Evolutionary conservation across 768 basidiomycete genomes (phyloP), one percentile per base, ranked within the genome.

Genomic region (Suillus clintonianus): DNA sequence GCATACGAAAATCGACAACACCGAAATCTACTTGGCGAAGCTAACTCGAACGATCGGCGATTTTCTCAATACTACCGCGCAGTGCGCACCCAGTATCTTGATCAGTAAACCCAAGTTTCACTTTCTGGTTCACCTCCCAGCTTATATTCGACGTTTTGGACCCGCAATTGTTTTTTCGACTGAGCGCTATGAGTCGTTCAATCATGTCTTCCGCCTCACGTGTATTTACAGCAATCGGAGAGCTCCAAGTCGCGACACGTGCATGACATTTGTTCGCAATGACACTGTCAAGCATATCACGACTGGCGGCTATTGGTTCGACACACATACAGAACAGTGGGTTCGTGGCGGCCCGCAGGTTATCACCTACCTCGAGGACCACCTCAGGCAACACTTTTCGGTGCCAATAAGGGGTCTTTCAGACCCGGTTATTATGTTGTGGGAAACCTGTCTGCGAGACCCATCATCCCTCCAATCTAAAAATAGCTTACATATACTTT

Each of bases 141-240:
- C 45, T 5, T 66, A 60, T 45, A 81, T 78, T 15, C 64, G 63
- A 5, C 60, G 70, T 0, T 76, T 74, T 69, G 79, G 81, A 11
- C 80, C 78, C 0, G 64, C 70, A 0, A 68, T 80, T n/a, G 56
- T 69, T 0, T 74, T 66, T 43, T 71, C 79, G 0, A 82, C 79
- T 0, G 81, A 83, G 64, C 60, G 69, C 0, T 81, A 73, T 59
- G 80, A 83, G 60, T 71, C 68, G 30, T 82, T 65, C 64, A 82
- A 83, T 64, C 74, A 71, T 11, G 67, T 83, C 17, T 81, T 82
- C 57, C 71, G 77, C 0, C 22, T 73, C 3, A 74, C 73, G 45
- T 76, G 71, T 14, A 65, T 82, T n/a, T 64, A 69, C 39, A 76
- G 72, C 32, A 82, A 82, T 64, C 77, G 74, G 39, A 73, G 67